These are phyloP conservation scores for Mycena rosella DNA, from an alignment of 768 basidiomycete genomes.

Conservation along the genomic window DNA sequence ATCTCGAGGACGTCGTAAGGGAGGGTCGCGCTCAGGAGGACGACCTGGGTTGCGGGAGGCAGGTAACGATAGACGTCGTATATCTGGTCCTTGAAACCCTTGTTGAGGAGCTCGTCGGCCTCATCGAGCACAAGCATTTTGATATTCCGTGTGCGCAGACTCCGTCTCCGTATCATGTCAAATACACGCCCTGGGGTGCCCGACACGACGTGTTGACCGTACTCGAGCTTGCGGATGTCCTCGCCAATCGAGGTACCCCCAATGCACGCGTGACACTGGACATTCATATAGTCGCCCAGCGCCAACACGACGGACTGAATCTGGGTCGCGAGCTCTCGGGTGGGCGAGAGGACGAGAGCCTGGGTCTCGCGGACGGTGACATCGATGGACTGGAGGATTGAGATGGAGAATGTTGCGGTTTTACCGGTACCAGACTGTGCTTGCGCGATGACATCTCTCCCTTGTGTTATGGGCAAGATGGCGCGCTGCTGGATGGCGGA, in stretches of 20 bases:
- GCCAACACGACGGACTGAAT: slow-evolving; percentile 98
- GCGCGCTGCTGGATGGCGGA: slow-evolving; percentile 99
- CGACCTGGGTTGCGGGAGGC: slow-evolving; percentile 97
- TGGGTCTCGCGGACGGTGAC: slow-evolving; percentile 94
- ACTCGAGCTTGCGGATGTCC: slow-evolving; percentile 96
- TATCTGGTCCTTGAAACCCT: slow-evolving; percentile 99
- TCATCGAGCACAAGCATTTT: slow-evolving; percentile 97
- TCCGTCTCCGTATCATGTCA: slow-evolving; percentile 97
- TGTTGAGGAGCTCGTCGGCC: slow-evolving; percentile 96
- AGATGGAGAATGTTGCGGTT: slow-evolving; percentile 99
- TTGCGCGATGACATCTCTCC: slow-evolving; percentile 98
- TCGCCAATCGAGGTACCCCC: slow-evolving; percentile 98
- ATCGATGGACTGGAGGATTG: slow-evolving; percentile 98
- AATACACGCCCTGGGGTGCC: slow-evolving; percentile 98
- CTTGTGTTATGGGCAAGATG: slow-evolving; percentile 95
- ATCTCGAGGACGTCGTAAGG: slow-evolving; percentile 98
- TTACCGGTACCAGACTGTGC: slow-evolving; percentile 99
- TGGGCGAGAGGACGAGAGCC: slow-evolving; percentile 95
- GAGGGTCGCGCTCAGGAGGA: slow-evolving; percentile 94
- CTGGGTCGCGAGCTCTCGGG: slow-evolving; percentile 99
- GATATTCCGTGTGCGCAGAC: slow-evolving; percentile 95
- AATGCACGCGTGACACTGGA: slow-evolving; percentile 98
- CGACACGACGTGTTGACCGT: slow-evolving; percentile 97
- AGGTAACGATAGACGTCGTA: slow-evolving; percentile 99
- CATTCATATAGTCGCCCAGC: slow-evolving; percentile 98